These are phyloP conservation scores for Hanseniaspora sp. DNA, from an alignment of 1,139 yeast species.

Conservation along the genomic window DNA sequence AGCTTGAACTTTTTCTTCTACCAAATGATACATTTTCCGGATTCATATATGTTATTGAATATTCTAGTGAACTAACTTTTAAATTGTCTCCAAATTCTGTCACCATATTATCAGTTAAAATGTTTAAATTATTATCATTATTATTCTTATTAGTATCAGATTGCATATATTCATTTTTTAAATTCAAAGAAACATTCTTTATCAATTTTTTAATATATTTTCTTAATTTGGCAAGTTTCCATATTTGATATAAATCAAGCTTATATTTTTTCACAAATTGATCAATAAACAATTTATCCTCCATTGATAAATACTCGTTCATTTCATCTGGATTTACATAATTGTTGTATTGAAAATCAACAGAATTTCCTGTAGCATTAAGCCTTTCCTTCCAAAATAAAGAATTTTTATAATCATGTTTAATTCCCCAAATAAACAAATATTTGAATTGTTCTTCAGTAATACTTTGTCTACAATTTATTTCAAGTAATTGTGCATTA, in stretches of 20 bases:
- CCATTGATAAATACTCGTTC: conserved; percentile 34
- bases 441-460: conserved; percentile 52
- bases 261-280: conserved; percentile 56
- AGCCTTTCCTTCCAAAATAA: conserved; percentile 61
- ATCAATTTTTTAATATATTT: conserved; percentile 59
- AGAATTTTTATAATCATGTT: conserved; percentile 45
- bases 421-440: conserved; percentile 62
- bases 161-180: conserved; percentile 6
- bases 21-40: not conserved
- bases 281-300: conserved; percentile 67
- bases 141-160: too few species aligned
- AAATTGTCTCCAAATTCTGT: not conserved
- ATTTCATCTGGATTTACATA: conserved; percentile 18
- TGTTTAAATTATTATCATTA: not conserved
- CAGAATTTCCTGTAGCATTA: conserved; percentile 27
- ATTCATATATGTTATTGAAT: not conserved
- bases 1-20: not conserved
- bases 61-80: not conserved
- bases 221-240: conserved; percentile 68
- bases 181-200: conserved; percentile 18
- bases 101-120: not conserved
- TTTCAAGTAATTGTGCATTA: conserved; percentile 49
- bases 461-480: conserved; percentile 58
- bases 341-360: conserved; percentile 32
- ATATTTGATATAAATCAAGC: conserved; percentile 54